Evolutionary conservation across 305 asterid genomes (phyloP).

Genomic region (Fraxinus platypoda): DNA sequence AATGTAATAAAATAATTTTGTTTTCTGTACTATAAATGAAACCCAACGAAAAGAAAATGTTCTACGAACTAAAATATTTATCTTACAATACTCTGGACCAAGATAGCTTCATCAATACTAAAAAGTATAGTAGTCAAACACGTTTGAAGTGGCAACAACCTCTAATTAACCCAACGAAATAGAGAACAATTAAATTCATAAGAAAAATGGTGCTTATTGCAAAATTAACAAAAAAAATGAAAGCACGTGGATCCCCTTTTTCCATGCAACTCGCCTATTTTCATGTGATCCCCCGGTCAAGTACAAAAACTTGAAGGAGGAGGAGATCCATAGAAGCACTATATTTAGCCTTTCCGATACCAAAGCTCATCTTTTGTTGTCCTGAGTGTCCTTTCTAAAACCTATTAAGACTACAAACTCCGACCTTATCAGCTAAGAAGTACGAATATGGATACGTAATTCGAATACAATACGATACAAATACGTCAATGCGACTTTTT

Average conservation of each 20-base stretch:
- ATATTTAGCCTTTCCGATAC: constrained; percentile 2
- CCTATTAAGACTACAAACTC: constrained; percentile 7
- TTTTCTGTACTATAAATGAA: not conserved
- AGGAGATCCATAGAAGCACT: not conserved
- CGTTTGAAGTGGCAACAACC: constrained; percentile 8
- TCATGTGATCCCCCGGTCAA: not conserved
- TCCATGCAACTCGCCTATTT: not conserved
- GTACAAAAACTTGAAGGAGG: not conserved
- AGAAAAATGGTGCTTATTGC: not conserved
- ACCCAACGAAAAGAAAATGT: not conserved
- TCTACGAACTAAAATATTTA: not conserved
- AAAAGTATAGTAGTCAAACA: not conserved
- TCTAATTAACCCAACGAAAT: not conserved
- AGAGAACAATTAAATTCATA: not conserved
- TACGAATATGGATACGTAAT: too few relatives aligned
- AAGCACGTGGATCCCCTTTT: not conserved
- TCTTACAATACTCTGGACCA: constrained; percentile 1
- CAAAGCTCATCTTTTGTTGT: not conserved
- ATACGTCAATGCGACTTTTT: too few relatives aligned
- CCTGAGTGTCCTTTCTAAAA: not conserved
- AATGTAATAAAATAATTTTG: not conserved
- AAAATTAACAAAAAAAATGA: not conserved
- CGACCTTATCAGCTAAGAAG: too few relatives aligned
- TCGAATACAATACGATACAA: too few relatives aligned
- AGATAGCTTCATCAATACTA: not conserved